Evolutionary conservation across 441 rosid genomes (phyloP).

Genomic region (Theobroma grandiflorum): DNA sequence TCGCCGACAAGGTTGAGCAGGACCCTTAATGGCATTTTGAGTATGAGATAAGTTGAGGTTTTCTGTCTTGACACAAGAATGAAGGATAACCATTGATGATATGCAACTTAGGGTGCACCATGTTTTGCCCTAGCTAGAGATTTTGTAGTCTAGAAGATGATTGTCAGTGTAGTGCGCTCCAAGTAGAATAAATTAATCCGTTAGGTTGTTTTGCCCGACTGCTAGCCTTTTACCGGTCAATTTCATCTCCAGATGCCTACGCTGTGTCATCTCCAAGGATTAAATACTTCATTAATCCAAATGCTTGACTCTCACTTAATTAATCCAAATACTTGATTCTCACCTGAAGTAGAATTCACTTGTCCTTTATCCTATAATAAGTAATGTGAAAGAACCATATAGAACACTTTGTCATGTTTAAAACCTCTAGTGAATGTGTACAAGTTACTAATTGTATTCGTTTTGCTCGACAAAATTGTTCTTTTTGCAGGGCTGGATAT

Average conservation of each 20-base stretch:
- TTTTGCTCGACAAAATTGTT: not conserved
- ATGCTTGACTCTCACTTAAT: not conserved
- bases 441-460: not conserved
- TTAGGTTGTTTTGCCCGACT: too few species aligned
- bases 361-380: not conserved
- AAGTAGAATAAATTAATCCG: too few species aligned
- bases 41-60: not conserved
- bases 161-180: too few species aligned
- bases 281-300: not conserved
- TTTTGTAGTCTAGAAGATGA: not conserved
- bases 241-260: too few species aligned
- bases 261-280: not conserved
- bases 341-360: not conserved
- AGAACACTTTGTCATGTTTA: not conserved
- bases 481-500: constrained; percentile 32
- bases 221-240: too few species aligned
- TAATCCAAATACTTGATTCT: too few species aligned
- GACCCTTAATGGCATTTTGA: not conserved
- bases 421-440: not conserved
- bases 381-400: not conserved
- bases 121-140: not conserved
- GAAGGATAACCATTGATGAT: not conserved
- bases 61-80: not conserved
- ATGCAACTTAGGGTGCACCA: not conserved
- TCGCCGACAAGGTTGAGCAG: not conserved